Evolutionary conservation across 345 rosid species (phyloP), one percentile per base, ranked within the genome.

Genomic region (Ceriops decandra): DNA sequence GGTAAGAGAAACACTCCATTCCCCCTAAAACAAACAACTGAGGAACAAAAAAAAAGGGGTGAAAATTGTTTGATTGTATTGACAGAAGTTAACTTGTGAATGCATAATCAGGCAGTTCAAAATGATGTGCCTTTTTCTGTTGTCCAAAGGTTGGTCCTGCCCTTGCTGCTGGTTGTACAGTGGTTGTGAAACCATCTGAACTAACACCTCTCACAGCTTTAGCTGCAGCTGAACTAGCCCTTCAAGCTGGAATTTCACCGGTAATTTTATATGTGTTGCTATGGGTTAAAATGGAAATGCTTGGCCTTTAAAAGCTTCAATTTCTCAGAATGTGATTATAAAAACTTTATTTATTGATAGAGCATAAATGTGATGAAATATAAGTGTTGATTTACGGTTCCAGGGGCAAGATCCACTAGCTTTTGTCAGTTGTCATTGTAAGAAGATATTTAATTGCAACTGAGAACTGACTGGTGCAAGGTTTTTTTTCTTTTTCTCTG

Each of bases 201-300:
- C 85, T 91, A 70, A 95, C 98, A 1, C 99, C 99, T 54, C 90
- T 95, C 71, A 90, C 90, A 21, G 99, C 98, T 66, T 85, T 95
- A 75, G 98, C 97, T 54, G 93, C 98, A 20, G 98, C 92, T 68
- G 97, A 90, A 79, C 87, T 95, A 47, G 85, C 99, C 56, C 86
- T 91, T 84, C 98, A 87, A 80, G 98, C 99, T 82, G 99, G 99
- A 85, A 87, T 95, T 72, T 96, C 96, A 65, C 92, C 93, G 84
- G 99, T 95, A 85, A 78, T 73, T 87, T 51, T 76, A 10, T 56
- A 10, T 15, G 4, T 42, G 4, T 42, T 42, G 15, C 17, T 42
- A 42, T 42, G 17, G 19, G 19, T 5, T 42, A 38, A 11, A 42
- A 11, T 42, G 17, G 49, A 42, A 42, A 42, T 42, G 17, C 49